phyloP scores from a whole-genome alignment of 352 stramenopile genomes.

The Pythium dissotocum region DNA sequence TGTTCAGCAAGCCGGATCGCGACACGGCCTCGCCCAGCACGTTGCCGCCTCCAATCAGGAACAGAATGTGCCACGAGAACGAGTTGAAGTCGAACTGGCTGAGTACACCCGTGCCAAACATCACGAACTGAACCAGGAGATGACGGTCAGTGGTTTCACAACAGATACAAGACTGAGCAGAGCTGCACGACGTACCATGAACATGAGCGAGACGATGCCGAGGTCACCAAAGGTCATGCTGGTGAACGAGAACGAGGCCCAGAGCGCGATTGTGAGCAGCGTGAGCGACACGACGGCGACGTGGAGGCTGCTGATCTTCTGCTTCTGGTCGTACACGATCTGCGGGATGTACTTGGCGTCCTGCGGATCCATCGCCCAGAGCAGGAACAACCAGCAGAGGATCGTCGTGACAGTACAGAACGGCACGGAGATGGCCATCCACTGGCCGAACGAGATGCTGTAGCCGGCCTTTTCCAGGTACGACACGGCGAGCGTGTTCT shows the following conservation, averaged over 20 bases:
- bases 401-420: constrained; percentile 89
- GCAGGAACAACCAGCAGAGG: constrained; percentile 89
- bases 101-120: constrained; percentile 89
- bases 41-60: constrained; percentile 91
- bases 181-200: constrained; percentile 63
- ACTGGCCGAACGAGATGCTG: constrained; percentile 88
- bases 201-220: constrained; percentile 90
- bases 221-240: constrained; percentile 89
- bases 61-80: constrained; percentile 94
- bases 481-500: constrained; percentile 86
- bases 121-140: constrained; percentile 54
- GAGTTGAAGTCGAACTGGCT: constrained; percentile 94
- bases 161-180: background rate
- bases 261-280: constrained; percentile 89
- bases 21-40: constrained; percentile 89
- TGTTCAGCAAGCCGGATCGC: constrained; percentile 80
- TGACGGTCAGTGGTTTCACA: constrained; percentile 1
- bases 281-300: constrained; percentile 89
- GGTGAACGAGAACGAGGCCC: constrained; percentile 87
- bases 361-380: constrained; percentile 84
- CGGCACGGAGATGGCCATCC: constrained; percentile 88
- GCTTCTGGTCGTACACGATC: constrained; percentile 91
- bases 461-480: constrained; percentile 88
- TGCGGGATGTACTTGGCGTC: constrained; percentile 91
- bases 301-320: constrained; percentile 88